These are phyloP conservation scores for Omphalea diandra DNA, from an alignment of 441 rosid genomes.

Conservation along the genomic window DNA sequence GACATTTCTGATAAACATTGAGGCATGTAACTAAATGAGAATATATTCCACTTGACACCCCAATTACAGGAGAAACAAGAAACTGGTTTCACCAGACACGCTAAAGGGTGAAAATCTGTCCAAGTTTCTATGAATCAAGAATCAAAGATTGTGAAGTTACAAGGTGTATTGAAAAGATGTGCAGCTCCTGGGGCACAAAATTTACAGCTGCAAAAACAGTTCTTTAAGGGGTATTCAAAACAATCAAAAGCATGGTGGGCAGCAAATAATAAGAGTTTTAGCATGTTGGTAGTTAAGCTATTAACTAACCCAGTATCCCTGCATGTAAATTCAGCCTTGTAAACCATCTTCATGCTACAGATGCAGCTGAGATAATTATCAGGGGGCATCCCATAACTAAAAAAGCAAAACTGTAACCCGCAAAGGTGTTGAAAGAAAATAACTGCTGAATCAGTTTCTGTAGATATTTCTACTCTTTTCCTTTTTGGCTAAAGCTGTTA, in stretches of 20 bases:
- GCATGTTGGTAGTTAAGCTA: slow-evolving; percentile 10
- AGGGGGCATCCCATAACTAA: slow-evolving; percentile 6
- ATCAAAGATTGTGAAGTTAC: slow-evolving; percentile 7
- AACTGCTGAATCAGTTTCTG: slow-evolving; percentile 18
- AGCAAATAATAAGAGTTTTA: slow-evolving; percentile 6
- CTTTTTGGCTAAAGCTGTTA: neutral
- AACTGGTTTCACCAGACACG: neutral
- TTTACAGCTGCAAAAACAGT: neutral
- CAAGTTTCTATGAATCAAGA: slow-evolving; percentile 5
- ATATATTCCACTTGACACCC: neutral
- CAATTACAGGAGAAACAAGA: neutral
- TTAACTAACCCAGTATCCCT: slow-evolving; percentile 2
- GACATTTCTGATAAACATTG: neutral
- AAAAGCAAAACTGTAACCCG: slow-evolving; percentile 13
- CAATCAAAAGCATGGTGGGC: slow-evolving; percentile 13
- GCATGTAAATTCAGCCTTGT: slow-evolving; percentile 7
- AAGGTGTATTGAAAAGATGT: slow-evolving; percentile 2
- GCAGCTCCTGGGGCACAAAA: slow-evolving; percentile 9
- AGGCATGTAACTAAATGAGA: neutral
- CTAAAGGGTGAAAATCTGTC: neutral
- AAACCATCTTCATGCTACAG: slow-evolving; percentile 5
- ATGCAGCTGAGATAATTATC: slow-evolving; percentile 15
- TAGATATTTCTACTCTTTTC: neutral
- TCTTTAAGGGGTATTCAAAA: neutral
- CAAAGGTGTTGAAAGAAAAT: neutral